Evolutionary conservation across 129 eudicot genomes (phyloP).

Genomic region (Flaveria linearis): DNA sequence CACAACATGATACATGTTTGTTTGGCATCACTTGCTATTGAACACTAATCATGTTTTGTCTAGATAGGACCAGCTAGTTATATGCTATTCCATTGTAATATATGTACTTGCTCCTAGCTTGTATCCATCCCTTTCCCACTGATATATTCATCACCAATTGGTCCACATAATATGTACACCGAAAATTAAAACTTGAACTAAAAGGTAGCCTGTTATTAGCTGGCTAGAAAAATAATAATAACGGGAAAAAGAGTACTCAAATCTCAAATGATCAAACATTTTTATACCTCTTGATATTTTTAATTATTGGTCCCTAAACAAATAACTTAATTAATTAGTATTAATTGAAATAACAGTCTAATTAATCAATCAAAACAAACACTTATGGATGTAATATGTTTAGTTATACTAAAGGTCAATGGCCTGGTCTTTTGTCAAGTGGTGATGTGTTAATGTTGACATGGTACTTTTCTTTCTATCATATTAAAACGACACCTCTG

Average conservation of each 20-base stretch:
- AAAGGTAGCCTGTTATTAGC: constrained; percentile 22
- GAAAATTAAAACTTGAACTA: constrained; percentile 22
- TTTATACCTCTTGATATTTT: background rate
- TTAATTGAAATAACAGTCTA: background rate
- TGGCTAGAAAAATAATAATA: constrained; percentile 8
- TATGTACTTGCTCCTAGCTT: constrained; percentile 27
- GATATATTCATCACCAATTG: constrained; percentile 14
- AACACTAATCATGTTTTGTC: constrained; percentile 36
- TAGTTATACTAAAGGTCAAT: background rate
- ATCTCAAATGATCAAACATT: background rate
- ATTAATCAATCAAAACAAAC: background rate
- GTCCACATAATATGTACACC: constrained; percentile 23
- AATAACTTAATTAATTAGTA: background rate
- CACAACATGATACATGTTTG: constrained; percentile 25
- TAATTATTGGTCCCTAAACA: background rate
- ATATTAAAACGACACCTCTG: too few species aligned
- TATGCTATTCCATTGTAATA: constrained; percentile 16
- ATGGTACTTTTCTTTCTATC: too few species aligned
- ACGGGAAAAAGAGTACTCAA: background rate
- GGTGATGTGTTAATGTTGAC: too few species aligned
- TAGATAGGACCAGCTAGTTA: constrained; percentile 28
- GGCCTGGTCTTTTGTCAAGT: too few species aligned
- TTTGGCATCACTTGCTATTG: constrained; percentile 29
- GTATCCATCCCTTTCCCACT: constrained; percentile 34
- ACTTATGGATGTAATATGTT: background rate